phyloP scores from a whole-genome alignment of 306 rosid genomes.

The Benincasa hispida region DNA sequence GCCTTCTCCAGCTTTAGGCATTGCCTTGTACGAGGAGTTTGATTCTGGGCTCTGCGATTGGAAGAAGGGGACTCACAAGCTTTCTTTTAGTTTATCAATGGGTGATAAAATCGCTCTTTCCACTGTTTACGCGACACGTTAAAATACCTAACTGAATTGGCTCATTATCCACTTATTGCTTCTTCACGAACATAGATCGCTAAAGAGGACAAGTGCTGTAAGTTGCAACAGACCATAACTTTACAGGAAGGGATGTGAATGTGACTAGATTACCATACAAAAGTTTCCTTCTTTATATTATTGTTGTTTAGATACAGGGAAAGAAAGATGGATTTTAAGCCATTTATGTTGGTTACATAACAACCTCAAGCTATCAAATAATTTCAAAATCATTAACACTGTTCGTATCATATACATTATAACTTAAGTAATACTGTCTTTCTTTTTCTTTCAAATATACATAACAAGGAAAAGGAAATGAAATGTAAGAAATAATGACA shows the following conservation, averaged over 20 bases:
- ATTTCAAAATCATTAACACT: neutral
- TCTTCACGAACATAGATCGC: neutral
- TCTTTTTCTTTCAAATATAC: conserved; percentile 3
- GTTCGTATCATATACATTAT: conserved; percentile 1
- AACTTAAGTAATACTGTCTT: neutral
- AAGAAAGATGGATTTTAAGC: neutral
- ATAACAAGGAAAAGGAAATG: neutral
- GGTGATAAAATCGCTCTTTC: neutral
- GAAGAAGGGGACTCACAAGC: neutral
- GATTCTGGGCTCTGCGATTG: neutral
- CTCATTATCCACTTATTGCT: neutral
- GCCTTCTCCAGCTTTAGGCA: neutral
- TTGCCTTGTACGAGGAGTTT: neutral
- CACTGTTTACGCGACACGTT: neutral
- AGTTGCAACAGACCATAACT: neutral
- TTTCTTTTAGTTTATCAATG: neutral
- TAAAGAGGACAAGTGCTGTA: neutral
- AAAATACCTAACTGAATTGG: neutral
- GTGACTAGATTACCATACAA: neutral
- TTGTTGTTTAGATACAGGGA: neutral
- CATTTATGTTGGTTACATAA: neutral
- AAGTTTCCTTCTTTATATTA: neutral
- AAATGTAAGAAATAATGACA: conserved; percentile 3
- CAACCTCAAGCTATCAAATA: neutral
- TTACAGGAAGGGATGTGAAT: neutral